Evolutionary conservation across 1,284 basidiomycete species (phyloP), one percentile per base, ranked within the genome.

Genomic region (Moesziomyces antarcticus): DNA sequence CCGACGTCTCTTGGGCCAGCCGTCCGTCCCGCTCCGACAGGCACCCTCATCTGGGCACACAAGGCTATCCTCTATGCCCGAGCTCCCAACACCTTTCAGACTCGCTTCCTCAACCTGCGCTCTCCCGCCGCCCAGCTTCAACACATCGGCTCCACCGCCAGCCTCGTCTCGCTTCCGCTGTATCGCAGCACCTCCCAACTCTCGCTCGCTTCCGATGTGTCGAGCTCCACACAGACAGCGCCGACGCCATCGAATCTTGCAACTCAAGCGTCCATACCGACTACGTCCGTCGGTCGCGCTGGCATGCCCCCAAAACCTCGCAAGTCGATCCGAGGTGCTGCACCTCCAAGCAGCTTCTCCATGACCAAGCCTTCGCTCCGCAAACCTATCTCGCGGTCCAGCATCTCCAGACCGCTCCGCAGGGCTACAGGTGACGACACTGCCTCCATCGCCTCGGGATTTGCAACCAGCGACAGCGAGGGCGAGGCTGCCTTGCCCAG

Each of bases 51-150:
- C 18, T 93, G 91, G 89, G 93, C 92, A 1, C 93, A 96, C 85
- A 95, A 96, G 94, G 94, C 93, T 41, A 91, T 98, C 77, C 90
- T 98, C 1, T 97, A 97, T 74, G 93, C 94, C 47, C 90, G 95
- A 67, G 94, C 95, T 22, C 73, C 79, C 18, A 79, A 82, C 64
- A 67, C 70, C 40, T 81, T 80, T 37, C 75, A 76, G 44, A 69
- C 70, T 10, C 75, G 69, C 27, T 83, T 76, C 91, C 92, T 24
- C 90, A 89, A 48, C 93, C 94, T 86, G 91, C 94, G 69, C 20
- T 64, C 72, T n/a, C 77, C 79, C 18, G 67, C 77, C 20, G 73
- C 62, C 40, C 78, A 80, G 53, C 66, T 80, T 14, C 66, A 74
- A 21, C 65, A 77, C 18, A 59, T 69, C 18, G 68, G 66, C 20